phyloP scores from a whole-genome alignment of 2,329 filamentous ascomycete genomes.

The Incumbomyces lentus region DNA sequence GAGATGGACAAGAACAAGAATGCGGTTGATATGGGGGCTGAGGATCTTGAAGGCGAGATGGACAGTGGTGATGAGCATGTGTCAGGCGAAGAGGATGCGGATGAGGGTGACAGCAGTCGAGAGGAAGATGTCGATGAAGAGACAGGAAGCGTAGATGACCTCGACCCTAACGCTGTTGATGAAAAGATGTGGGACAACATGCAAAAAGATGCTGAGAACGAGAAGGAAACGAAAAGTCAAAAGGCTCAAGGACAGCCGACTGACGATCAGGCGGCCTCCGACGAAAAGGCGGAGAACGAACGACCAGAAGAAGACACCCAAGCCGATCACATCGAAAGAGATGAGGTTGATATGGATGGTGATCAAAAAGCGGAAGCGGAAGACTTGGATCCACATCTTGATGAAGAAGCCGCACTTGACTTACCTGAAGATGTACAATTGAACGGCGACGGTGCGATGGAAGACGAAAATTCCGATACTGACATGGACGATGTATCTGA shows the following conservation, averaged over 20 bases:
- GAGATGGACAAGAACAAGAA: slow-evolving; percentile 37
- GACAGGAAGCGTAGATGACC: slow-evolving; percentile 77
- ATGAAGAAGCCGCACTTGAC: slow-evolving; percentile 72
- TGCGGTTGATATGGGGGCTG: slow-evolving; percentile 55
- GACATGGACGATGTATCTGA: slow-evolving; percentile 48
- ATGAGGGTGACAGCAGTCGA: slow-evolving; percentile 52
- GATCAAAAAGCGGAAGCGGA: slow-evolving; percentile 54
- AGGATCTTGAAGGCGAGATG: slow-evolving; percentile 80
- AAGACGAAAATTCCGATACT: slow-evolving; percentile 44
- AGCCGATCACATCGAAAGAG: slow-evolving; percentile 31
- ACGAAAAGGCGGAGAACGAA: slow-evolving; percentile 41
- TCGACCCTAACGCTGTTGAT: slow-evolving; percentile 81
- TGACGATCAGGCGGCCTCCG: slow-evolving; percentile 52
- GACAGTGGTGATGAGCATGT: slow-evolving; percentile 45
- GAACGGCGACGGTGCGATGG: slow-evolving; percentile 52
- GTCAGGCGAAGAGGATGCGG: slow-evolving; percentile 44
- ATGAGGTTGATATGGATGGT: slow-evolving; percentile 44
- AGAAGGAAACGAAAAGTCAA: slow-evolving; percentile 67
- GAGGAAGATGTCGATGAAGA: slow-evolving; percentile 75
- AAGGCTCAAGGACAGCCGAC: slow-evolving; percentile 41
- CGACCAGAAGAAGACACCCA: slow-evolving; percentile 47
- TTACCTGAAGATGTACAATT: slow-evolving; percentile 82
- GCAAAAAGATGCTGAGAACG: slow-evolving; percentile 43
- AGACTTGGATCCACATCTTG: slow-evolving; percentile 61
- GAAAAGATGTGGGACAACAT: slow-evolving; percentile 98